These are phyloP conservation scores for Tetradesmus lagerheimii DNA, from an alignment of 139 green algal genomes.

Conservation along the genomic window DNA sequence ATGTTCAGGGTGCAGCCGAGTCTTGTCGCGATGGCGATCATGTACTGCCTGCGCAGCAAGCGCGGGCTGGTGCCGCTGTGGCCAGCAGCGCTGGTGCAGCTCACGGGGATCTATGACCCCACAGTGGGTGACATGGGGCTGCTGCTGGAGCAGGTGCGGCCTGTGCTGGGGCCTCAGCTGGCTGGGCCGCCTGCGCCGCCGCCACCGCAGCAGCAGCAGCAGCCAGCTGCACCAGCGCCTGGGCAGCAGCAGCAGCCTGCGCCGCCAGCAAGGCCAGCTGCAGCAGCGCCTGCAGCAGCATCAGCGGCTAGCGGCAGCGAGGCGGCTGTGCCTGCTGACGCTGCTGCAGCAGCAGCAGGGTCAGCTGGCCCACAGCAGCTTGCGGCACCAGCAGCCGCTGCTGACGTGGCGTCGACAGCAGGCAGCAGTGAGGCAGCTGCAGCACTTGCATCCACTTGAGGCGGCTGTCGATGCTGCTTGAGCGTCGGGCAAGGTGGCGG, in stretches of 20 bases:
- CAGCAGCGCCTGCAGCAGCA: background rate
- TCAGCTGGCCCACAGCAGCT: background rate
- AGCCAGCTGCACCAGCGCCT: background rate
- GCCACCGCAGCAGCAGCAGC: background rate
- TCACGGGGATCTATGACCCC: conserved; percentile 39
- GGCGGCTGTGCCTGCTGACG: background rate
- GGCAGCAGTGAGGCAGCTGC: too few species aligned
- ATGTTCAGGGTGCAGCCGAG: conserved; percentile 36
- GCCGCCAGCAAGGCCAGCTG: too few species aligned
- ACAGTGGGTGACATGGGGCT: conserved; percentile 38
- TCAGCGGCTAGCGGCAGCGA: background rate
- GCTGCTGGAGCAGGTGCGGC: conserved; percentile 28
- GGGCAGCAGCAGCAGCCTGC: background rate
- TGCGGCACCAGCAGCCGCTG: background rate
- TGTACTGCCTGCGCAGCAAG: conserved; percentile 32
- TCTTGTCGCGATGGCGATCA: conserved; percentile 19
- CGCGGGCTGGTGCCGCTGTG: conserved; percentile 44
- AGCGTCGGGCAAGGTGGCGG: background rate
- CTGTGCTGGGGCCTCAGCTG: background rate
- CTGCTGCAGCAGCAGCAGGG: too few species aligned
- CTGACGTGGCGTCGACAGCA: too few species aligned
- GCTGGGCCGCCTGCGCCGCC: background rate
- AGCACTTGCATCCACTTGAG: too few species aligned
- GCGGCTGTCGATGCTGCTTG: background rate
- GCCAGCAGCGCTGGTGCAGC: conserved; percentile 44